Base-by-base conservation (phyloP, 805 yeast species). In the Starmerella ratchasimensis region DNA sequence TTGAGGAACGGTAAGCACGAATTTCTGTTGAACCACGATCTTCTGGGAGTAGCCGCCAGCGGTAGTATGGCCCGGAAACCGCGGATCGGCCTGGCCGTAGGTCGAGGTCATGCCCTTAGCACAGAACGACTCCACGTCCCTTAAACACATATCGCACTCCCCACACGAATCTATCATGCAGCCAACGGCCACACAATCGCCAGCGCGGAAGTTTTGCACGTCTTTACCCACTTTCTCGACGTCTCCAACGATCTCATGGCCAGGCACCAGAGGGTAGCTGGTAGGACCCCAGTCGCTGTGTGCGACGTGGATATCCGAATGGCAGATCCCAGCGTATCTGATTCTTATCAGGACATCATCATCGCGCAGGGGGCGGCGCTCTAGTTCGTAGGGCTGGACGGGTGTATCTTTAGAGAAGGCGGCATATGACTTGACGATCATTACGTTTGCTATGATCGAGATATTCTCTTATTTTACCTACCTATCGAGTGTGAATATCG, bases 111-210 rank as follows among this genome's bases (percentile, higher is more conserved):
- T 65, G 13, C 47, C 33, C 13, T 46, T 43, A 10, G 54, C 34
- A 60, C 93, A 80, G 62, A 70, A 71, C 46, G 60, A 65, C 48
- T 76, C 78, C 53, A 74, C 67, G 48, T 63, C 65, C 27, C 51
- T 44, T 16, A 63, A 54, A 64, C 84, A 81, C 51, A 72, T 64
- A 33, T 63, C 51, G 60, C 93, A 81, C 13, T 68, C 60, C 38
- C 65, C 57, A 61, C 93, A 80, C 27, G 79, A 62, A 41, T 60
- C 62, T 18, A 67, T 62, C 52, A 71, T 75, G 19, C 90, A 88
- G 49, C 93, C 93, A 34, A 79, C 68, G 38, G 88, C 93, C 20
- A 79, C 90, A 46, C 82, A 65, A 46, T 81, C 76, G 38, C 93
- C 93, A 15, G 76, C 55, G 53, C 65, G 60, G 59, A 65, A 37